Evolutionary conservation across 2,329 filamentous ascomycete species (phyloP).

Genomic region (Ascochyta viciae-villosae): DNA sequence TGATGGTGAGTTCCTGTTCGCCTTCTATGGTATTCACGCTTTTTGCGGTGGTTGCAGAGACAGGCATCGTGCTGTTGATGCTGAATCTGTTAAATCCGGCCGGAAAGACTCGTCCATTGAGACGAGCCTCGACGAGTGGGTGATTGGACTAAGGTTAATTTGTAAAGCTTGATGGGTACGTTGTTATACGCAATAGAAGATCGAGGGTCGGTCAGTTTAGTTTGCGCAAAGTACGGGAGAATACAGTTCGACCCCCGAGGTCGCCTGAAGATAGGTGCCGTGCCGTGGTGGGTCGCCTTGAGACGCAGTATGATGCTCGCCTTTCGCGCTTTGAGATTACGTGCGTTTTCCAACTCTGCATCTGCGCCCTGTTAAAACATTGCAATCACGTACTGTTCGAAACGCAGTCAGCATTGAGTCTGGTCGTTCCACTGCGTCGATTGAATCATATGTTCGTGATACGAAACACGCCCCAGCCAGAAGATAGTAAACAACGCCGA

Average conservation of each 20-base stretch:
- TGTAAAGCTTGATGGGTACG: background rate
- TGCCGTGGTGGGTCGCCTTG: background rate
- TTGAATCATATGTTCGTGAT: slow-evolving; percentile 16
- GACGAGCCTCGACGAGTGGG: background rate
- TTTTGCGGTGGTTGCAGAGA: background rate
- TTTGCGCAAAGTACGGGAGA: background rate
- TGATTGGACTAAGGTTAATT: background rate
- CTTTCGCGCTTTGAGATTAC: background rate
- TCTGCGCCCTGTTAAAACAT: background rate
- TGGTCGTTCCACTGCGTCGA: slow-evolving; percentile 17
- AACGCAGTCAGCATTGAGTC: background rate
- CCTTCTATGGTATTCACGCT: background rate
- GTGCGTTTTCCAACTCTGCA: background rate
- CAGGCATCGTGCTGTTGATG: background rate
- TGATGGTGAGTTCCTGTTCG: background rate
- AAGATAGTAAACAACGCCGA: slow-evolving; percentile 17
- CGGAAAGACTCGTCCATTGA: background rate
- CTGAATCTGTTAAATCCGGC: background rate
- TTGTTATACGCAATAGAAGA: background rate
- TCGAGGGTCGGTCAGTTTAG: background rate
- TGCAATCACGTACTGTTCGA: background rate
- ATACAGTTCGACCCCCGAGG: background rate
- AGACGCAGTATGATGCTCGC: background rate
- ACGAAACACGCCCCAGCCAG: slow-evolving; percentile 6
- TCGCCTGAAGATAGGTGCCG: background rate